Evolutionary conservation across 2,329 filamentous ascomycete genomes (phyloP), one percentile per base, ranked within the genome.

Genomic region (Myrmaecium sp.): DNA sequence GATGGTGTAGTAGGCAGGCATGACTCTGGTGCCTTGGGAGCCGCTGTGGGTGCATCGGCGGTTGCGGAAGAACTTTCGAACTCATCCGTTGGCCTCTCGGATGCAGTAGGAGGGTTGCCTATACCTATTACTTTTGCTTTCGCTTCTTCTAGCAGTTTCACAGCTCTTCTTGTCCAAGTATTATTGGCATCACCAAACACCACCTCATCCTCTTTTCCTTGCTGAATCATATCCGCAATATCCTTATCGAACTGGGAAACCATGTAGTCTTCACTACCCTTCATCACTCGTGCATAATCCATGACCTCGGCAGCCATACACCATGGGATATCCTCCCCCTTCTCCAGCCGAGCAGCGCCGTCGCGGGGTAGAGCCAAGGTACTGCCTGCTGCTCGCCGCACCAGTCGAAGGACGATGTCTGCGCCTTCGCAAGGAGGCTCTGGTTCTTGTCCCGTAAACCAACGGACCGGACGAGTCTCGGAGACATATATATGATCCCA

Each of bases 281-380:
- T 92, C 80, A 98, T 93, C 29, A 95, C 76, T 20, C 84, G 72
- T 10, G 84, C 82, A 51, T 94, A 98, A 47, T 98, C 89, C 46
- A 91, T 66, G 18, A 93, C 83, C 41, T 93, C 91, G 6, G 82
- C 83, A 5, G 81, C 82, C 52, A 89, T 83, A 49, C 91, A 82
- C 89, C 89, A 98, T 0, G 89, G 89, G 18, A 95, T 70, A 41
- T 84, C 77, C 26, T 86, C 73, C 6, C 68, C 69, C 12, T 69
- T 64, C 16, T 66, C 65, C 15, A 82, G 59, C 3, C 69, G 63
- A 36, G 89, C 78, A 3, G 71, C 70, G 4, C 76, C 74, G 47
- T 94, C 86, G 36, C 77, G 69, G 7, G 89, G 89, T 36, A 98
- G 62, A 3, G 86, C 86, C 32, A 95, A 61, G 2, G 82, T 94